Percentiles rank a stretch among this genome's conserved stretches.
Conservation (phyloP, 805 yeast genomes). For the Isabelozyma rhagii region DNA sequence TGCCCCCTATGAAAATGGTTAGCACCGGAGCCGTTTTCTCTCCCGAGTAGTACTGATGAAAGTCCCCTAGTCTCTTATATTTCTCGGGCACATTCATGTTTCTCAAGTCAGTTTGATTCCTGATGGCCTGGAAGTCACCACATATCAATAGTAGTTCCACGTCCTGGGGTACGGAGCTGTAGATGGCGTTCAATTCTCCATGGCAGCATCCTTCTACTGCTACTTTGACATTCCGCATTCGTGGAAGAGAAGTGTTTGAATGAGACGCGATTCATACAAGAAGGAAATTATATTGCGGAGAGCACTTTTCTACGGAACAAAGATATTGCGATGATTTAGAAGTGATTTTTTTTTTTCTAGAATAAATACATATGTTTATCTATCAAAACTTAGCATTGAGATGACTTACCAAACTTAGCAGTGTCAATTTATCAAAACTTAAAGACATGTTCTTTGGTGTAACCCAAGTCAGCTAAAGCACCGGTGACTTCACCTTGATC, state of each 20-base stretch:
- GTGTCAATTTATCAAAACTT: conserved; percentile 54
- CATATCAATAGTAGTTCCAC: conserved; percentile 60
- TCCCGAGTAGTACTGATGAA: conserved; percentile 67
- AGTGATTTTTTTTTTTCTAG: too few relatives aligned
- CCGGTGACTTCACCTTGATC: conserved; percentile 97
- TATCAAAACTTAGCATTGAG: too few relatives aligned
- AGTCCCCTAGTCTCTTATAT: conserved; percentile 75
- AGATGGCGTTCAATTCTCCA: conserved; percentile 67
- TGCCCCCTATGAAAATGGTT: conserved; percentile 90
- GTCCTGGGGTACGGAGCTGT: conserved; percentile 21
- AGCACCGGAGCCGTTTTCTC: conserved; percentile 61
- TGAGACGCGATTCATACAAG: too few relatives aligned
- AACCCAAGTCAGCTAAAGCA: conserved; percentile 83
- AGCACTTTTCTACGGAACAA: too few relatives aligned
- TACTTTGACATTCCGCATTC: conserved; percentile 23
- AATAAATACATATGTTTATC: too few relatives aligned
- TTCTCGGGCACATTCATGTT: conserved; percentile 79
- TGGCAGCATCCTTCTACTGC: conserved; percentile 92
- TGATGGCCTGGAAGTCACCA: conserved; percentile 87
- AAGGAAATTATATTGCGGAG: too few relatives aligned
- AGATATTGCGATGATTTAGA: too few relatives aligned
- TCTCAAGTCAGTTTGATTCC: conserved; percentile 60
- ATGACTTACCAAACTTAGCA: too few relatives aligned
- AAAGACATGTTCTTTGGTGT: conserved; percentile 80
- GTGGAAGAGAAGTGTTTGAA: background rate